Evolutionary conservation across 805 yeast species (phyloP), one percentile per base, ranked within the genome.

Genomic region (Ogataea neopini): DNA sequence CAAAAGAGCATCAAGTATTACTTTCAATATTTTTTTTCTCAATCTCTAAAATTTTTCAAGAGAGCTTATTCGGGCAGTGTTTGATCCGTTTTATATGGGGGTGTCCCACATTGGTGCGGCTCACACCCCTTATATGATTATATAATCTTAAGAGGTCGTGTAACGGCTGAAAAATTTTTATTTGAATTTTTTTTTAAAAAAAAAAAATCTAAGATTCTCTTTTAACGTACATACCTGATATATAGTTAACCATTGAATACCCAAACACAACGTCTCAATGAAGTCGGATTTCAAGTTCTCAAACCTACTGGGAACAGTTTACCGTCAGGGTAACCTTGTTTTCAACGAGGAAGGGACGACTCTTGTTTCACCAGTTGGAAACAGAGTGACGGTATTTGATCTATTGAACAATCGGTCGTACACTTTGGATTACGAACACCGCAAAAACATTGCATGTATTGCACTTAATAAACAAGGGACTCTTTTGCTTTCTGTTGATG

Each of bases 271-370:
- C 14, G 34, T 14, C 26, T 23, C 34, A 43, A 88, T 89, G 96
- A 88, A 83, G 71, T 83, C 96, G n/a, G 95, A 88, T 70, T 89
- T 85, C 65, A 72, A 84, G 76, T 86, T 94, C 59, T 83, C 95
- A 28, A 94, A 92, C 69, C 74, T 94, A 26, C 72, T 94, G 58
- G 99, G 99, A 23, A 91, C 98, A 0, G 98, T 94, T 3, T 94
- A 94, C 63, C 75, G 95, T 42, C 88, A 86, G 62, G 99, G 98
- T n/a, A 90, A 92, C 64, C 70, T 94, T 22, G 74, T 84, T 4
- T 94, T 85, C 70, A 84, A 96, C 1, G 80, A 84, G 1, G 97
- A 91, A 62, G 99, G 99, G 2, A 81, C 86, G 9, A 78, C 80
- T 47, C 73, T 94, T 28, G 69, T 94, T 39, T 84, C 94, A 49